Percentiles rank a stretch among this genome's conserved stretches.
These are phyloP conservation scores for Corymbia citriodora DNA, from an alignment of 441 rosid species.

Conservation along the genomic window DNA sequence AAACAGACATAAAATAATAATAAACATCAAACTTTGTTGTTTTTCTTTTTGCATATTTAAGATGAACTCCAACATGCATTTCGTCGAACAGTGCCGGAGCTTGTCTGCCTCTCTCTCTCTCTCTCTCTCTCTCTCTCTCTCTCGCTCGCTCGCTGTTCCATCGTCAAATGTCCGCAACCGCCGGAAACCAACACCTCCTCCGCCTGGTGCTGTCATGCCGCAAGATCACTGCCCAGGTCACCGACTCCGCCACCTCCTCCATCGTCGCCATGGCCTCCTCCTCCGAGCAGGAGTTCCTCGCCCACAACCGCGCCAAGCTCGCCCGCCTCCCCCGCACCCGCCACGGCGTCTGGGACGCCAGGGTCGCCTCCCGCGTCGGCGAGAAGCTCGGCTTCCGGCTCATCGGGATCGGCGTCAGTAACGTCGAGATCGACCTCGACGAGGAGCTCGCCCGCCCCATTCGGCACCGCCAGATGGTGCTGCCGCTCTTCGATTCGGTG, in stretches of 20 bases:
- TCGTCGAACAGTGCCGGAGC: not conserved
- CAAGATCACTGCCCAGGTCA: slow-evolving; percentile 72
- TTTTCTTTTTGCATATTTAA: not conserved
- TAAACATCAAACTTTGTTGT: not conserved
- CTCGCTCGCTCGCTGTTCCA: not conserved
- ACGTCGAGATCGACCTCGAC: slow-evolving; percentile 40
- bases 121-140: not conserved
- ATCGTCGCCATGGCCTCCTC: slow-evolving; percentile 88
- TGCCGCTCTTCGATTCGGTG: slow-evolving; percentile 67
- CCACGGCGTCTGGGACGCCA: slow-evolving; percentile 53
- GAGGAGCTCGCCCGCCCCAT: slow-evolving; percentile 72
- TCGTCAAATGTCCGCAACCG: not conserved
- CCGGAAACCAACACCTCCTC: slow-evolving; percentile 39
- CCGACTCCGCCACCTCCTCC: slow-evolving; percentile 45
- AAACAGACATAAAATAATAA: not conserved
- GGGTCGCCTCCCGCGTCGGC: slow-evolving; percentile 64
- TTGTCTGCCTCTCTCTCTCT: not conserved
- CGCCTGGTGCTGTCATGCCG: slow-evolving; percentile 71
- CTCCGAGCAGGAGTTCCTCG: slow-evolving; percentile 56
- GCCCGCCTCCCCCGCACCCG: slow-evolving; percentile 41
- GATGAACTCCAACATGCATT: not conserved
- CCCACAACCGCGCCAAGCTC: slow-evolving; percentile 52
- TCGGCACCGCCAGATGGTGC: slow-evolving; percentile 50
- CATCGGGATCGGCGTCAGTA: slow-evolving; percentile 48
- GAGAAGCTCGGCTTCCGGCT: slow-evolving; percentile 69